These are phyloP conservation scores for Oehlia diaphana DNA, from an alignment of 192 early-diverging fungal genomes.

Conservation along the genomic window DNA sequence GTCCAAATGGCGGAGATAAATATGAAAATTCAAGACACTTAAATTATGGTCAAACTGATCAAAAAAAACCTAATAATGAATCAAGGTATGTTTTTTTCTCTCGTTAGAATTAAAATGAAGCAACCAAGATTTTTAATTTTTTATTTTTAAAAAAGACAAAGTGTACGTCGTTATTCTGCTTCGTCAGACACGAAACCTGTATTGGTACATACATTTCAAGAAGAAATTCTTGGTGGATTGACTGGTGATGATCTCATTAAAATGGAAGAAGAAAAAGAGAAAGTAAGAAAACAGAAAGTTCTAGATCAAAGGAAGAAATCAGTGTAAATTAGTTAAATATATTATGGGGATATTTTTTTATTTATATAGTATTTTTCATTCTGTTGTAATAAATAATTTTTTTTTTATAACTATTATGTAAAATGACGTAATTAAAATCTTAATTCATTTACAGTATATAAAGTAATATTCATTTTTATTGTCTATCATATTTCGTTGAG, in stretches of 20 bases:
- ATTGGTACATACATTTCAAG: not conserved
- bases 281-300: not conserved
- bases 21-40: slow-evolving; percentile 10
- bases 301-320: not conserved
- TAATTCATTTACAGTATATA: too few relatives aligned
- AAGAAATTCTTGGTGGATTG: not conserved
- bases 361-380: too few relatives aligned
- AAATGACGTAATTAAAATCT: too few relatives aligned
- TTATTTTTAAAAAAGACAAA: not conserved
- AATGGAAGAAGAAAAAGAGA: not conserved
- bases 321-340: not conserved
- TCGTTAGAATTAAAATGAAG: not conserved
- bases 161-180: not conserved
- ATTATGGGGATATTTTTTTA: too few relatives aligned
- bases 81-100: not conserved
- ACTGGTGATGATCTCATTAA: slow-evolving; percentile 7
- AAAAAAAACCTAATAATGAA: not conserved
- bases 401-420: too few relatives aligned
- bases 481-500: too few relatives aligned
- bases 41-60: slow-evolving; percentile 3
- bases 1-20: not conserved
- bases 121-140: not conserved
- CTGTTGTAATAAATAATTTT: too few relatives aligned
- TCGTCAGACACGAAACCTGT: not conserved
- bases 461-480: too few relatives aligned